These are phyloP conservation scores for Vararia minispora DNA, from an alignment of 768 basidiomycete genomes.

Conservation along the genomic window DNA sequence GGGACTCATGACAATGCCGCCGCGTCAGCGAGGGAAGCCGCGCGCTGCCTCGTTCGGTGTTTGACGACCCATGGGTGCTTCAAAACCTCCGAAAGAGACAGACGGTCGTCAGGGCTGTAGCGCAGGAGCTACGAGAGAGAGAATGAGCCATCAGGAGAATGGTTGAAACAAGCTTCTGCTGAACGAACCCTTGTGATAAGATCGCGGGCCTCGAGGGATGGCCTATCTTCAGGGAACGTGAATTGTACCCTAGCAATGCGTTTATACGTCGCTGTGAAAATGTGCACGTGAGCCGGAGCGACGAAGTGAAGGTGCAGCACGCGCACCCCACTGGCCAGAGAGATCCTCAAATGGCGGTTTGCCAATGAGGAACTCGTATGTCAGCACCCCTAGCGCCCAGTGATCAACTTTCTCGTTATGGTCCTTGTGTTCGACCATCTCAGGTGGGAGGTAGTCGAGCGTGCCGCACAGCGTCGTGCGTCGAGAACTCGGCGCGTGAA, in stretches of 20 bases:
- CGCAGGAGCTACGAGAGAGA: constrained; percentile 57
- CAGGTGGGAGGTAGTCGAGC: constrained; percentile 92
- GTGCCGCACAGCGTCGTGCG: constrained; percentile 92
- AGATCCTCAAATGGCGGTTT: constrained; percentile 81
- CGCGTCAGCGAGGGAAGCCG: constrained; percentile 9
- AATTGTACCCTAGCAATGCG: constrained; percentile 86
- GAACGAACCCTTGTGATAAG: constrained; percentile 30
- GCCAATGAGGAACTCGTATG: constrained; percentile 89
- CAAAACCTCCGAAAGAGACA: constrained; percentile 32
- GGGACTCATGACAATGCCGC: not conserved
- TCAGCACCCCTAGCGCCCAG: constrained; percentile 96
- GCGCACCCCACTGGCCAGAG: constrained; percentile 61
- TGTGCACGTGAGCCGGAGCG: constrained; percentile 4
- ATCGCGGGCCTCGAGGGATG: constrained; percentile 32
- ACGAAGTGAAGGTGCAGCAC: constrained; percentile 15
- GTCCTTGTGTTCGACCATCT: constrained; percentile 92
- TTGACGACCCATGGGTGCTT: constrained; percentile 32
- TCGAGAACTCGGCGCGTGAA: constrained; percentile 87
- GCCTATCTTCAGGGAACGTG: constrained; percentile 29
- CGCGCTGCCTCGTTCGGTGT: constrained; percentile 10
- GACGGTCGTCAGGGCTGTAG: constrained; percentile 30
- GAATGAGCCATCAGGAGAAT: constrained; percentile 1
- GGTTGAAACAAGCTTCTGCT: no score
- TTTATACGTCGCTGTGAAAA: constrained; percentile 65
- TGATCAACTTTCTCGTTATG: constrained; percentile 89